These are phyloP conservation scores for Taiwanofungus camphoratus DNA, from an alignment of 1,284 basidiomycete species.

Conservation along the genomic window DNA sequence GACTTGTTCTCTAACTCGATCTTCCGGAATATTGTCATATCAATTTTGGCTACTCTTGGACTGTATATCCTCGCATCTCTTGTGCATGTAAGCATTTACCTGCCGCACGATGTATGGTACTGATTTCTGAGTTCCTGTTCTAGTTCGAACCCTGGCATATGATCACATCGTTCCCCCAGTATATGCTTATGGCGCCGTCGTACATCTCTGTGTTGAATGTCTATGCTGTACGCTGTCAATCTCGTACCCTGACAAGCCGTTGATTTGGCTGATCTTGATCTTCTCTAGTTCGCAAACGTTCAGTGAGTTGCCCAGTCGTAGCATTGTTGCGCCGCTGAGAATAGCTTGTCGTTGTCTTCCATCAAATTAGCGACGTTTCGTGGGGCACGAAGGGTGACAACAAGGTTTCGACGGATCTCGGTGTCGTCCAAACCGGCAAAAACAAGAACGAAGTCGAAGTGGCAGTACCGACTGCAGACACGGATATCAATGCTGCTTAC, in stretches of 20 bases:
- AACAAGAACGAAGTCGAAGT: constrained; percentile 77
- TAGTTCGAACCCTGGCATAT: constrained; percentile 90
- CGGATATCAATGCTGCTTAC: constrained; percentile 84
- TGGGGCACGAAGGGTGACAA: constrained; percentile 94
- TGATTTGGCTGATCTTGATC: constrained; percentile 10
- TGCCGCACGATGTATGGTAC: not conserved
- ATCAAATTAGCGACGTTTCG: constrained; percentile 52
- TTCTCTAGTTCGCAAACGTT: constrained; percentile 73
- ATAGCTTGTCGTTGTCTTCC: constrained; percentile 1
- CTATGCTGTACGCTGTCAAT: constrained; percentile 57
- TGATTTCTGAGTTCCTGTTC: constrained; percentile 8
- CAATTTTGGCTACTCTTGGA: constrained; percentile 81
- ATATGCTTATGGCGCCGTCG: constrained; percentile 86
- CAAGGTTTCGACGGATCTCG: constrained; percentile 78
- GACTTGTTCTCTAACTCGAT: constrained; percentile 72
- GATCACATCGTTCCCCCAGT: constrained; percentile 93
- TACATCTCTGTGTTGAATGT: constrained; percentile 91
- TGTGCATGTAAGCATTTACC: constrained; percentile 69
- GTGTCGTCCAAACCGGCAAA: constrained; percentile 60
- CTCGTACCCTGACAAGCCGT: constrained; percentile 4
- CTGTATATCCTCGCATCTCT: constrained; percentile 79
- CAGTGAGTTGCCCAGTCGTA: constrained; percentile 53
- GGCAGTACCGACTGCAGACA: constrained; percentile 72
- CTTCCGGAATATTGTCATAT: constrained; percentile 84
- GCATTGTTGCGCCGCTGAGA: too few relatives aligned